Base-by-base conservation (phyloP, 1,284 basidiomycete genomes). In the Melampsora larici-populina region DNA sequence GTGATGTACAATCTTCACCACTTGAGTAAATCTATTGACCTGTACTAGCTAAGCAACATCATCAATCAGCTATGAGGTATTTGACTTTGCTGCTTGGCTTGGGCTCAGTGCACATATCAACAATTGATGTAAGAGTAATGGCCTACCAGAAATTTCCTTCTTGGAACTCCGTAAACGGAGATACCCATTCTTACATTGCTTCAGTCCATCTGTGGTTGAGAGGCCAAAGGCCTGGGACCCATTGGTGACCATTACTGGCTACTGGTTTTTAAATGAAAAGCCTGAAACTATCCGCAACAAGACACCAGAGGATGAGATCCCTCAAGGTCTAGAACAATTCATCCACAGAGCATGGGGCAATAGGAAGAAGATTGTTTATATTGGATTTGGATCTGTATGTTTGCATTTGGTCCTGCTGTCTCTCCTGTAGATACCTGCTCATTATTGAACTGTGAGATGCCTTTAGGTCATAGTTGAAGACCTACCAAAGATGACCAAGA, bases 141-240 rank as follows among this genome's bases (percentile, higher is more conserved):
- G 80, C 21, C 79, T 82, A 15, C 72, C 66, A 5, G 72, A 81
- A 8, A 82, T 81, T 0, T 79, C 80, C 36, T 78, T 79, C 60
- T 71, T 63, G 62, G 79, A 81, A 78, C 78, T 82, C 26, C 80
- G 80, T 24, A 64, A 72, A 17, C 66, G 79, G 68, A 64, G 79
- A 40, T 78, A 82, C 9, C 82, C 82, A 2, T 81, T 82, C 79
- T 79, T 82, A 55, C 82, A 82, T 79, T 82, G 81, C 77, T 82
- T 82, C 67, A 81, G 80, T 36, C 80, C 81, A 0, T 79, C 79
- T 8, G 79, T 82, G 5, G 81, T 82, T 17, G 81, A 81, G 17
- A 80, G 79, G 68, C 81, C 82, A 17, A 77, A 80, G 63, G 81
- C 82, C 78, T 82, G 82, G 82, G 80, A 78, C 29, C 79, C 80